Base-by-base conservation (phyloP, 1,284 basidiomycete genomes). In the Cryptococcus sp. region DNA sequence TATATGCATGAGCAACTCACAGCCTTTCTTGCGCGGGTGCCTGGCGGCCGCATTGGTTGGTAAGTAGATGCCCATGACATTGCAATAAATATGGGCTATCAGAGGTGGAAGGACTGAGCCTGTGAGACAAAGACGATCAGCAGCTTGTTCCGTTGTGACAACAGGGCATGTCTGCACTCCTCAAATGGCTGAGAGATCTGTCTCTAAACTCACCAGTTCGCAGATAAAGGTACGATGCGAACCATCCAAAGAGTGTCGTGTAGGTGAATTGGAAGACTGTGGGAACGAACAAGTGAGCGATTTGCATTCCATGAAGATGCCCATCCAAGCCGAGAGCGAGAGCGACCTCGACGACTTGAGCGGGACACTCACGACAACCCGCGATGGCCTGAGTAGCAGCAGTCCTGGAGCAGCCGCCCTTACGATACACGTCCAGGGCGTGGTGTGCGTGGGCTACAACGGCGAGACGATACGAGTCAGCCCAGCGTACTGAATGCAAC, bases 161-260 rank as follows among this genome's bases (percentile, higher is more conserved):
- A 6, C 4, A 20, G 22, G 22, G 41, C 15, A 44, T 7, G 16
- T n/a, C 5, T 22, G 38, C 39, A 4, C 11, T 38, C 23, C 13
- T 11, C 11, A 23, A 15, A 38, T 11, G 44, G n/a, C 38, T 7
- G 23, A 40, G 46, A 22, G 7, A n/a, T 3, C 40, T n/a, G 51
- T 31, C n/a, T 25, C 22, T 10, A 23, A 0, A 78, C 59, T 84
- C 84, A 71, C 87, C 86, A 3, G 91, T 90, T 48, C 90, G 84
- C 2, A 97, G 81, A 78, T 91, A 93, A 27, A 97, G 82, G 74
- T 87, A 96, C 7, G 90, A 85, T 19, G 88, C 88, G 76, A 90
- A 90, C 80, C 89, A 91, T 5, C 95, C 95, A 66, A 98, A 99
- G 8, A 97, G 70, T 5, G 88, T 91, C 0, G 95, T 98, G 76